Conservation (phyloP, 2,329 filamentous ascomycete genomes). For the Onygenales sp. region DNA sequence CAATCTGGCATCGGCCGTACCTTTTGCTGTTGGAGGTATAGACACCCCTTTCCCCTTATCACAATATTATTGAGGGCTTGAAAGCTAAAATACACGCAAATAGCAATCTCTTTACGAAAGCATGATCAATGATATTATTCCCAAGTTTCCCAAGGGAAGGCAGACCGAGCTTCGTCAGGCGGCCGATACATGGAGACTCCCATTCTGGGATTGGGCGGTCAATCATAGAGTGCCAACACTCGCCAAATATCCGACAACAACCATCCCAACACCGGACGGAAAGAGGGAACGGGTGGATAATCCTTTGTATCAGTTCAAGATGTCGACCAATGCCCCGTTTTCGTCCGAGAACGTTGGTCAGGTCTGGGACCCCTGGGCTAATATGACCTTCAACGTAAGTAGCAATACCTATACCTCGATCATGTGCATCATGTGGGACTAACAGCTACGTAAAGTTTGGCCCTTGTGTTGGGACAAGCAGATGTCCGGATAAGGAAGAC, state of each 20-base stretch:
- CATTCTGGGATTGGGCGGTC: slow-evolving; percentile 42
- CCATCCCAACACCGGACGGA: slow-evolving; percentile 28
- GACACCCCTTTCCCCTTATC: slow-evolving; percentile 14
- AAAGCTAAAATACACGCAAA: not conserved
- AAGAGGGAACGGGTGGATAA: slow-evolving; percentile 31
- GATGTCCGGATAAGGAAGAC: slow-evolving; percentile 3
- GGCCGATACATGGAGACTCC: slow-evolving; percentile 36
- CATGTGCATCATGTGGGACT: not conserved
- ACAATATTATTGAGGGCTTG: not conserved
- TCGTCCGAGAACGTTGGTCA: slow-evolving; percentile 4
- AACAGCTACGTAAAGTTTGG: slow-evolving; percentile 8
- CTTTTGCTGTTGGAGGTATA: slow-evolving; percentile 49
- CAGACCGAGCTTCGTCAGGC: slow-evolving; percentile 34
- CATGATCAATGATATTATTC: slow-evolving; percentile 25
- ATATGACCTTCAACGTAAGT: slow-evolving; percentile 5
- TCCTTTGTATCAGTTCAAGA: slow-evolving; percentile 38
- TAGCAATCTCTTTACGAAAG: slow-evolving; percentile 31
- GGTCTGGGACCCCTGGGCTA: slow-evolving; percentile 2
- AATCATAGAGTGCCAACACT: slow-evolving; percentile 17
- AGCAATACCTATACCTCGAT: not conserved
- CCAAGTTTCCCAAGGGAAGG: slow-evolving; percentile 33
- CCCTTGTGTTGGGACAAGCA: slow-evolving; percentile 13
- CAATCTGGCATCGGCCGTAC: slow-evolving; percentile 77
- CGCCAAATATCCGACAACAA: slow-evolving; percentile 17
- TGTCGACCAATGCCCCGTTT: slow-evolving; percentile 15